Percentiles rank a stretch among this genome's conserved stretches.
Evolutionary conservation across 106 monocot genomes (phyloP).

Genomic region (Agapanthus africanus): DNA sequence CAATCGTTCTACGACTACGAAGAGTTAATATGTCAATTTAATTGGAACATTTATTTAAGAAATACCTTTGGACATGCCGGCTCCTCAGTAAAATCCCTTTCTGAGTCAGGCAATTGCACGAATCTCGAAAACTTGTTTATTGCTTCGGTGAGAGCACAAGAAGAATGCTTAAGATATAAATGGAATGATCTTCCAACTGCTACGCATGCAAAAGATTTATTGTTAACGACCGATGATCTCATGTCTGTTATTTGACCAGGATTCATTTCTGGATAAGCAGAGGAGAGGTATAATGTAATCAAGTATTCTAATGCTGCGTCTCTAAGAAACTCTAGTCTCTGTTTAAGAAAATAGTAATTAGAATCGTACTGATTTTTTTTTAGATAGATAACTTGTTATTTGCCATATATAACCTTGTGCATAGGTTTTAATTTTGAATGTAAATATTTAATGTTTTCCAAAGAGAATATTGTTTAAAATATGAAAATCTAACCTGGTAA

Average conservation of each 20-base stretch:
- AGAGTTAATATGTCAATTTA: too few species aligned
- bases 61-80: conserved; percentile 79
- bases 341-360: conserved; percentile 10
- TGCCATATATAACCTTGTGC: background rate
- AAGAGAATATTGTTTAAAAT: too few species aligned
- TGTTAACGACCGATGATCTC: conserved; percentile 60
- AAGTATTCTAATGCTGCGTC: conserved; percentile 95
- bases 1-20: too few species aligned
- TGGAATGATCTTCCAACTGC: conserved; percentile 48
- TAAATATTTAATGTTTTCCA: background rate
- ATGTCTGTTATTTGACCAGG: conserved; percentile 91
- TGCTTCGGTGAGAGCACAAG: conserved; percentile 41
- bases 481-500: conserved; percentile 64
- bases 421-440: background rate
- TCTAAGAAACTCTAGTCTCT: too few species aligned
- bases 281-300: conserved; percentile 84
- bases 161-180: conserved; percentile 49
- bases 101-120: conserved; percentile 19
- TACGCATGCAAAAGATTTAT: conserved; percentile 60
- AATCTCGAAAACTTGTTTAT: conserved; percentile 52
- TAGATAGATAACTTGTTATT: too few species aligned
- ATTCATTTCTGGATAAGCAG: conserved; percentile 72
- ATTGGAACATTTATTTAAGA: too few species aligned
- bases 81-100: conserved; percentile 46
- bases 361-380: background rate